Evolutionary conservation across 2,329 filamentous ascomycete genomes (phyloP).

Genomic region (Arthroderma sp.): DNA sequence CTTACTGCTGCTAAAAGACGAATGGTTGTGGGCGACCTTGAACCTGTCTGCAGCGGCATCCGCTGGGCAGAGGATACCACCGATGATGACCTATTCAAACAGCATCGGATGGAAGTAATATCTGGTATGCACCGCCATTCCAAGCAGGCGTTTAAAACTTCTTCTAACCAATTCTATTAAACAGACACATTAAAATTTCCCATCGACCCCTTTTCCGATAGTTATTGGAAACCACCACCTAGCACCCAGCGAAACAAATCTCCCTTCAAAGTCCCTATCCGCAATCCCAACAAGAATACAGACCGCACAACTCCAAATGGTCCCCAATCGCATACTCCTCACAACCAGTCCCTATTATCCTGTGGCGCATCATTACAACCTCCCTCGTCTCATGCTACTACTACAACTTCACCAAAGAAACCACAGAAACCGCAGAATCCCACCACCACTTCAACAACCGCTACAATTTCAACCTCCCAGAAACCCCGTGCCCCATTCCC

Average conservation of each 20-base stretch:
- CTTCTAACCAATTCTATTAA: slow-evolving; percentile 1
- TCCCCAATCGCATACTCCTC: neutral
- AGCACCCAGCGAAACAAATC: slow-evolving; percentile 13
- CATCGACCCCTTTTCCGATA: slow-evolving; percentile 74
- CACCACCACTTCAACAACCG: no score
- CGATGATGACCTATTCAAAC: slow-evolving; percentile 37
- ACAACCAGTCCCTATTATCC: neutral
- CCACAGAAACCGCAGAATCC: no score
- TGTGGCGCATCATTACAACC: slow-evolving; percentile 1
- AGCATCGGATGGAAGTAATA: slow-evolving; percentile 63
- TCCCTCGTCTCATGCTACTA: slow-evolving; percentile 11
- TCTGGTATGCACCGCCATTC: slow-evolving; percentile 38
- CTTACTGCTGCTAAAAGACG: slow-evolving; percentile 43
- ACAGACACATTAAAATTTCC: slow-evolving; percentile 37
- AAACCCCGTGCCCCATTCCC: slow-evolving; percentile 38
- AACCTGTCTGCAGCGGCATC: slow-evolving; percentile 65
- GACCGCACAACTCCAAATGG: neutral
- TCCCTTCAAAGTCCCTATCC: slow-evolving; percentile 9
- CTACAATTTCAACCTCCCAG: neutral
- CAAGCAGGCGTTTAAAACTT: slow-evolving; percentile 7
- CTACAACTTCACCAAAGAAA: neutral
- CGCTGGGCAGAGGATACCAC: slow-evolving; percentile 60
- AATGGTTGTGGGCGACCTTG: slow-evolving; percentile 51
- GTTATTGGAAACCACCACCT: slow-evolving; percentile 54
- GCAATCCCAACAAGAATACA: no score